Conservation (phyloP, 768 basidiomycete species). For the Termitomyces sp. region DNA sequence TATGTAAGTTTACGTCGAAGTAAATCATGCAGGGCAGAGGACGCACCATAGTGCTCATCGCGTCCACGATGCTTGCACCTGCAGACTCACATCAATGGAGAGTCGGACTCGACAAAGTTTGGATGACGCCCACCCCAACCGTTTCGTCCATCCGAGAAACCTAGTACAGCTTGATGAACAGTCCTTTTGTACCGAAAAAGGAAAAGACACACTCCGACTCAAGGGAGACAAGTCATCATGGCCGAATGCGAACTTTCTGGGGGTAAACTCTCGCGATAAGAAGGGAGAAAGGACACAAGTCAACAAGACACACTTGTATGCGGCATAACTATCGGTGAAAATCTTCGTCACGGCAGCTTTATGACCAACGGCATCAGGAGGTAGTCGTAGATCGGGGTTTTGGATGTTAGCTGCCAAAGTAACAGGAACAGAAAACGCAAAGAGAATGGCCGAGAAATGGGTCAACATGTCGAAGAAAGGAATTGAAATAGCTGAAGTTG, state of each 20-base stretch:
- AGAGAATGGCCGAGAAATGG: slow-evolving; percentile 1
- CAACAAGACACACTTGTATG: slow-evolving; percentile 39
- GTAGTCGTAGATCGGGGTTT: slow-evolving; percentile 30
- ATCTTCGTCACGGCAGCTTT: slow-evolving; percentile 36
- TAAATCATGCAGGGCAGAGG: not conserved
- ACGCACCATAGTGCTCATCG: slow-evolving; percentile 57
- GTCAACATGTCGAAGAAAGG: slow-evolving; percentile 6
- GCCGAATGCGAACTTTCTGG: slow-evolving; percentile 48
- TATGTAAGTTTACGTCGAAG: not conserved
- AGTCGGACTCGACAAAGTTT: not conserved
- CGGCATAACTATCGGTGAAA: slow-evolving; percentile 40
- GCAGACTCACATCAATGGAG: not conserved
- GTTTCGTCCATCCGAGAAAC: slow-evolving; percentile 36
- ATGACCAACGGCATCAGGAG: slow-evolving; percentile 30
- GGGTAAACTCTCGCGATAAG: not conserved
- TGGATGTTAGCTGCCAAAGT: slow-evolving; percentile 29
- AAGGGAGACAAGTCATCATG: slow-evolving; percentile 53
- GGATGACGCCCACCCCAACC: slow-evolving; percentile 35
- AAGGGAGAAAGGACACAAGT: not conserved
- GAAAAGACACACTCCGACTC: slow-evolving; percentile 25
- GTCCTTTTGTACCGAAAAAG: not conserved
- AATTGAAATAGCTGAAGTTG: not conserved
- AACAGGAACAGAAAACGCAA: slow-evolving; percentile 5
- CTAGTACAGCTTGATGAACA: slow-evolving; percentile 13
- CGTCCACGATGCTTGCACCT: slow-evolving; percentile 67